Percentiles rank a stretch among this genome's conserved stretches.
phyloP scores from a whole-genome alignment of 2,329 filamentous ascomycete genomes.

The Pyrenochaeta sp. region DNA sequence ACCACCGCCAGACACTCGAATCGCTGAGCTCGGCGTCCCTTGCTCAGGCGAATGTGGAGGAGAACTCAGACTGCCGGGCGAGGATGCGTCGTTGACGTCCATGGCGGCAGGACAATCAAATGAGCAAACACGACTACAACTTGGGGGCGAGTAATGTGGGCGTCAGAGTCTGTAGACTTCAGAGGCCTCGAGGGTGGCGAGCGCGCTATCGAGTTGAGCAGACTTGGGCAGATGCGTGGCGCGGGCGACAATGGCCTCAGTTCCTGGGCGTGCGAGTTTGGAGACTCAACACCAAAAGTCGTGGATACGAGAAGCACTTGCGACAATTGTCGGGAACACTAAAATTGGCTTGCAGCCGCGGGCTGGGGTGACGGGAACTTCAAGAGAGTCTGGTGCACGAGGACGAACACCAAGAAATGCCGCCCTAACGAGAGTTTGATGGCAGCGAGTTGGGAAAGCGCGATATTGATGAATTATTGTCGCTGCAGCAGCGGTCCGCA shows the following conservation, averaged over 20 bases:
- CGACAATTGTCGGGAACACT: slow-evolving; percentile 41
- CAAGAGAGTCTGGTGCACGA: slow-evolving; percentile 32
- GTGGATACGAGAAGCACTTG: slow-evolving; percentile 30
- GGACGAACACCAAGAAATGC: slow-evolving; percentile 37
- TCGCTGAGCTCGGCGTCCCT: slow-evolving; percentile 42
- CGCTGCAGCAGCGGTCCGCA: slow-evolving; percentile 19
- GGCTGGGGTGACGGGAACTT: slow-evolving; percentile 22
- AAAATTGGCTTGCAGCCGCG: slow-evolving; percentile 38
- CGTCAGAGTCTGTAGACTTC: slow-evolving; percentile 1
- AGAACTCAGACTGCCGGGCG: slow-evolving; percentile 47
- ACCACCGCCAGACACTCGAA: slow-evolving; percentile 36
- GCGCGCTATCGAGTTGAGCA: no score
- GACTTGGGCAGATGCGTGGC: no score
- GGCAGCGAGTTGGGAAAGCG: slow-evolving; percentile 27
- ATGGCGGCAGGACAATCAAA: slow-evolving; percentile 33
- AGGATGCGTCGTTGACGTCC: slow-evolving; percentile 43
- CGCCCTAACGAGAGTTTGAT: slow-evolving; percentile 36
- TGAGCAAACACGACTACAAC: no score
- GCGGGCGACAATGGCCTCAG: slow-evolving; percentile 7
- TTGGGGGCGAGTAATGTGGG: no score
- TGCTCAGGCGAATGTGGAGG: slow-evolving; percentile 49
- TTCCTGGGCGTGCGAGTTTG: slow-evolving; percentile 24
- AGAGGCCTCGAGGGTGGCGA: no score
- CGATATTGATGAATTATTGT: slow-evolving; percentile 36
- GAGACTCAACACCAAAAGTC: slow-evolving; percentile 45